phyloP scores from a whole-genome alignment of 768 basidiomycete genomes.

The Lactarius quietus region DNA sequence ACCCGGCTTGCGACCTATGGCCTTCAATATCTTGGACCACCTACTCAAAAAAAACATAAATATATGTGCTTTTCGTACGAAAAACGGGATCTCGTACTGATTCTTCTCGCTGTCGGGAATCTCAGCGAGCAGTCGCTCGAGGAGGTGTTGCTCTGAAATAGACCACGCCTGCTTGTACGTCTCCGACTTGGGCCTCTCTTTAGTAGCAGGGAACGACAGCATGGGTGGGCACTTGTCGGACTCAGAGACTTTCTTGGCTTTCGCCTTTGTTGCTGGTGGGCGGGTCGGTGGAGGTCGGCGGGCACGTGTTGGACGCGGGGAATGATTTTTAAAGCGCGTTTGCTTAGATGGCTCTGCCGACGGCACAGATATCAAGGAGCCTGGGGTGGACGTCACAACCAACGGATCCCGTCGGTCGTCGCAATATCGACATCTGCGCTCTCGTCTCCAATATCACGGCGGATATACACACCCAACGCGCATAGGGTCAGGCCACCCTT shows the following conservation, averaged over 20 bases:
- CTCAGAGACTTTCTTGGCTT: slow-evolving; percentile 10
- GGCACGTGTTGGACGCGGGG: slow-evolving; percentile 8
- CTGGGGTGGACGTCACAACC: background rate
- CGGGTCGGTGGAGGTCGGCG: slow-evolving; percentile 9
- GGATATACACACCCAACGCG: slow-evolving; percentile 46
- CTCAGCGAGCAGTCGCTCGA: slow-evolving; percentile 69
- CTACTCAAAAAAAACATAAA: slow-evolving; percentile 35
- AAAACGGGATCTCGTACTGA: slow-evolving; percentile 42
- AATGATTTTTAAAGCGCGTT: background rate
- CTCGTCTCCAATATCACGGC: slow-evolving; percentile 57
- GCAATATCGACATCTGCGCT: slow-evolving; percentile 58
- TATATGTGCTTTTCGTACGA: slow-evolving; percentile 7
- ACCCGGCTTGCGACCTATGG: slow-evolving; percentile 89
- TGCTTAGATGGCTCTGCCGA: background rate
- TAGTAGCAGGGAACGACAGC: slow-evolving; percentile 15
- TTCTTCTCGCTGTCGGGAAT: slow-evolving; percentile 76
- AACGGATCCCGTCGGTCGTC: slow-evolving; percentile 12
- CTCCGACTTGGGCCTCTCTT: slow-evolving; percentile 49
- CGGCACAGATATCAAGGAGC: slow-evolving; percentile 1
- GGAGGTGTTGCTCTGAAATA: slow-evolving; percentile 67
- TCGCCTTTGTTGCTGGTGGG: slow-evolving; percentile 5
- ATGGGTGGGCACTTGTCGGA: background rate
- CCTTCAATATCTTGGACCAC: slow-evolving; percentile 77
- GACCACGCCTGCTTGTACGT: slow-evolving; percentile 87
- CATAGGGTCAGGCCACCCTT: slow-evolving; percentile 30